A percentile compares a stretch with the other conserved stretches of the same genome.
These are phyloP conservation scores for Alternaria solani DNA, from an alignment of 2,329 filamentous ascomycete species.

Conservation along the genomic window DNA sequence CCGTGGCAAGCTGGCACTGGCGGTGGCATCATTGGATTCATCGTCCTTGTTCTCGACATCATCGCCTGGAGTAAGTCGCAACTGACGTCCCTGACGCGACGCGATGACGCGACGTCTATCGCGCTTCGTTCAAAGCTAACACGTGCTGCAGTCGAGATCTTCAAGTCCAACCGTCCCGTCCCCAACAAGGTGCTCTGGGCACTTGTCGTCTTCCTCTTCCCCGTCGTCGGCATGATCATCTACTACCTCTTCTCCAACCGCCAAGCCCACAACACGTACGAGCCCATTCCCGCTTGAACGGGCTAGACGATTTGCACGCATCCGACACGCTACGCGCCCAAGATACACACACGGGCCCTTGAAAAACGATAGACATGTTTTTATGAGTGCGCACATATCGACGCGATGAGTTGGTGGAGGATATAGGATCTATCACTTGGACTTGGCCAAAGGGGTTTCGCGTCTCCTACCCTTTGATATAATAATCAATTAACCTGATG, in stretches of 20 bases:
- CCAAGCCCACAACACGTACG: conserved; percentile 64
- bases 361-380: neutral
- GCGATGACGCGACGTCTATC: neutral
- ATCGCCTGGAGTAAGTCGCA: conserved; percentile 66
- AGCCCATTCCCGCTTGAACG: conserved; percentile 53
- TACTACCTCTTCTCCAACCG: conserved; percentile 73
- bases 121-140: conserved; percentile 24
- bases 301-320: neutral
- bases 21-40: conserved; percentile 68
- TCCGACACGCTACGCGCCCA: neutral
- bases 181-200: conserved; percentile 69
- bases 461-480: neutral
- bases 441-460: neutral
- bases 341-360: neutral
- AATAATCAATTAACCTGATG: neutral
- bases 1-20: conserved; percentile 68
- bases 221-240: conserved; percentile 67
- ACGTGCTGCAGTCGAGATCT: conserved; percentile 64
- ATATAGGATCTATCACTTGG: neutral
- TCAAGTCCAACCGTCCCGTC: conserved; percentile 68
- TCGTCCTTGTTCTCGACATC: conserved; percentile 68
- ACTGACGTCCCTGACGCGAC: too few species aligned
- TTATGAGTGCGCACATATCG: neutral
- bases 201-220: conserved; percentile 70
- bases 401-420: neutral